Evolutionary conservation across 2,329 filamentous ascomycete species (phyloP), one percentile per base, ranked within the genome.

Genomic region (Aspergillus piperis): DNA sequence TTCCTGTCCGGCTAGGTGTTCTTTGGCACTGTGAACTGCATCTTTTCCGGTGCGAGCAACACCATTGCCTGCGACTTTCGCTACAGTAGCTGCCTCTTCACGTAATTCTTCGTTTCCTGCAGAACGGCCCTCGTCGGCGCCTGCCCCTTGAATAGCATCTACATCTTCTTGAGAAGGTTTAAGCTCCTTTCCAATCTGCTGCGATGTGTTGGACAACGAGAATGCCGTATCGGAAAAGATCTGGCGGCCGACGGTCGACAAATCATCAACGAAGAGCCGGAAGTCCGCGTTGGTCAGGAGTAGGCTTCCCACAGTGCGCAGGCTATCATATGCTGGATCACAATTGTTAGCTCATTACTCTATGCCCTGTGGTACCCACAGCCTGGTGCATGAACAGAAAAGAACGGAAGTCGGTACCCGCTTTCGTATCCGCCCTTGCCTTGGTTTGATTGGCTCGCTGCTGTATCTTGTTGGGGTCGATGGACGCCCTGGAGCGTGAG

Each of bases 261-360:
- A 77, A 69, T 98, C 94, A 10, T 88, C 86, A 48, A 97, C 80
- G 68, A 98, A 92, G 6, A 93, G 82, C 41, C 93, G 88, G 74
- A 98, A 97, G 70, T 97, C 92, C 0, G 90, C 88, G 72, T 98
- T 98, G 13, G 91, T 92, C 47, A 98, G 80, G 0, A 97, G 84
- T n/a, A 98, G 81, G 3, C 89, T 90, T 30, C 90, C 89, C 0
- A 98, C 86, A 0, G 92, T 96, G 60, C 88, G 89, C 51, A 96
- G 78, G 73, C 92, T 96, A 70, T 90, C 83, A 70, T 93, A 93
- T 15, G 90, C 90, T 90, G 65, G 21, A 25, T 21, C 51, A 54
- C 19, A 38, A 23, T 10, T 21, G 52, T 64, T 55, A 65, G 62
- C 41, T 38, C 38, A 44, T 21, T 49, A 17, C 30, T 49, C n/a